Percentiles rank a stretch among this genome's conserved stretches.
Conservation (phyloP, 139 green algal genomes). For the Zygnema cylindricum region DNA sequence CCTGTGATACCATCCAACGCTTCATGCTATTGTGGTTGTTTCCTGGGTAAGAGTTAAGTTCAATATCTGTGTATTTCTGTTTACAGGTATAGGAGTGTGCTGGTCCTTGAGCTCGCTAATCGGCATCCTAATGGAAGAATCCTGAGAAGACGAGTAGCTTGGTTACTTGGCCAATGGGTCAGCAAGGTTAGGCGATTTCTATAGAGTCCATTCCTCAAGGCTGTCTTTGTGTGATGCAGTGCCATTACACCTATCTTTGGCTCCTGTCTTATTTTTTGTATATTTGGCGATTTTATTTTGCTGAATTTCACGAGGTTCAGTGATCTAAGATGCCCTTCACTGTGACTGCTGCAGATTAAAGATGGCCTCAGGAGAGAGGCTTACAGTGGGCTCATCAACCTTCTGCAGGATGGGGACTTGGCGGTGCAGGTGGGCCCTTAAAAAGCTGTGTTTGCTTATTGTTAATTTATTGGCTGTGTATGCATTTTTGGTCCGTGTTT, state of each 20-base stretch:
- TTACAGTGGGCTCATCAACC: slow-evolving; percentile 37
- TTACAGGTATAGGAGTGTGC: slow-evolving; percentile 34
- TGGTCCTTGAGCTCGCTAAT: slow-evolving; percentile 40
- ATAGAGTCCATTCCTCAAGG: no score
- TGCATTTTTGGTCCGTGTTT: not conserved
- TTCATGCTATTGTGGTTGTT: no score
- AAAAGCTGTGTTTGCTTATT: slow-evolving; percentile 8
- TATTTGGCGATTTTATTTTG: no score
- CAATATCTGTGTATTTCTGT: no score
- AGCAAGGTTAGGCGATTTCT: slow-evolving; percentile 40
- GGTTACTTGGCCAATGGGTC: slow-evolving; percentile 54
- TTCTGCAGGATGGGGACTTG: slow-evolving; percentile 45
- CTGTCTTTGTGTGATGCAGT: no score
- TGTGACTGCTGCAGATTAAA: slow-evolving; percentile 54
- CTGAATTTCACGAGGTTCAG: no score
- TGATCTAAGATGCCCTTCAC: no score
- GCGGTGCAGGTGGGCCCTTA: slow-evolving; percentile 44
- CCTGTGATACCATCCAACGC: no score
- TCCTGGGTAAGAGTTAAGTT: no score
- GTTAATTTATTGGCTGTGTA: slow-evolving; percentile 4
- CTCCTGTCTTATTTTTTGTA: no score
- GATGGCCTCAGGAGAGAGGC: slow-evolving; percentile 28
- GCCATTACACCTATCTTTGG: no score
- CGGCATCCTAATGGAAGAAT: slow-evolving; percentile 46
- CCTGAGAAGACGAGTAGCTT: slow-evolving; percentile 45